A percentile compares a stretch with the other conserved stretches of the same genome.
phyloP scores from a whole-genome alignment of 2,329 filamentous ascomycete genomes.

The Didymella arachidicola region DNA sequence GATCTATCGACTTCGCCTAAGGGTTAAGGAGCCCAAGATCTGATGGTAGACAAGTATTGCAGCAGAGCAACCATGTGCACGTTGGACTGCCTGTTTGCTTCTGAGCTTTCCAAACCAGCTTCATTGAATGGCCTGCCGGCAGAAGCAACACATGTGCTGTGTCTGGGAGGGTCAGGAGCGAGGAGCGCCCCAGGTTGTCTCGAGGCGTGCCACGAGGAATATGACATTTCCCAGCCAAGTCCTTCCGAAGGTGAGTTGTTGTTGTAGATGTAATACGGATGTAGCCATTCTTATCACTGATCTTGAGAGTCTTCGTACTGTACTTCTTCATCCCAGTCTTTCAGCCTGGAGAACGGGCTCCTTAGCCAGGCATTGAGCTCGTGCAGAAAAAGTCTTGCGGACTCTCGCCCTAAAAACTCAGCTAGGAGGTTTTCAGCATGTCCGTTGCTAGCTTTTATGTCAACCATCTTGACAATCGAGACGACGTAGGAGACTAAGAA shows the following conservation, averaged over 20 bases:
- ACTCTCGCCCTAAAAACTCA: slow-evolving; percentile 78
- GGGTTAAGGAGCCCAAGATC: background rate
- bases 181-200: background rate
- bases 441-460: slow-evolving; percentile 79
- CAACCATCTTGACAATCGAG: slow-evolving; percentile 81
- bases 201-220: background rate
- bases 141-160: background rate
- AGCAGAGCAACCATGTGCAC: background rate
- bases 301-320: slow-evolving; percentile 65
- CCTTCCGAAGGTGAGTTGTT: background rate
- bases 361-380: slow-evolving; percentile 83
- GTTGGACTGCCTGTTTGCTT: background rate
- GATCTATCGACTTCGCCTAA: background rate
- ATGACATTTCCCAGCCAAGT: background rate
- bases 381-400: slow-evolving; percentile 80
- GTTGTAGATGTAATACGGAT: background rate
- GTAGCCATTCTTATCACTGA: background rate
- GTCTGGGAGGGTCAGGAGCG: background rate
- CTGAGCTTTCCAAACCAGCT: background rate
- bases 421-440: slow-evolving; percentile 80
- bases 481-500: slow-evolving; percentile 88
- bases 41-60: background rate
- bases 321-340: slow-evolving; percentile 81
- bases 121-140: background rate
- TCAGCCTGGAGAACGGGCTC: slow-evolving; percentile 75